phyloP scores from a whole-genome alignment of 1,139 yeast genomes.

The Blastobotrys indianensis region DNA sequence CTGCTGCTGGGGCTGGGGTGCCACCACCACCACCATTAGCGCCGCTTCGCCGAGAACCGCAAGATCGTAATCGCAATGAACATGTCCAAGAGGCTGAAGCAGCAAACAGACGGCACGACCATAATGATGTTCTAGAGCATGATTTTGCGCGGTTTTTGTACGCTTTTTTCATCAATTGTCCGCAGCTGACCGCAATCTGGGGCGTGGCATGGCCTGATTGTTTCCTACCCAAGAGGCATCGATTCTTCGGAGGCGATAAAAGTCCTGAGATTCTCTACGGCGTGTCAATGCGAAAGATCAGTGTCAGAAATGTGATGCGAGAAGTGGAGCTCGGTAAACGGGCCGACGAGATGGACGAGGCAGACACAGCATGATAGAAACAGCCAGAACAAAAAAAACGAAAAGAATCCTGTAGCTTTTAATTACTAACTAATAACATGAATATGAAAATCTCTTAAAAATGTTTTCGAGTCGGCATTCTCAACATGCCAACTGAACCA shows the following conservation, averaged over 20 bases:
- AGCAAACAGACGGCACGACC: too few relatives aligned
- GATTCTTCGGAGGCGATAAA: neutral
- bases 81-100: too few relatives aligned
- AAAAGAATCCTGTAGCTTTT: too few relatives aligned
- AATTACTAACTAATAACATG: too few relatives aligned
- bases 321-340: neutral
- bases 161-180: slow-evolving; percentile 4
- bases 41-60: too few relatives aligned
- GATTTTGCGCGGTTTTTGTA: slow-evolving; percentile 3
- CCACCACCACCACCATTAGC: too few relatives aligned
- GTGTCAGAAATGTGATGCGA: neutral
- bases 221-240: slow-evolving; percentile 3
- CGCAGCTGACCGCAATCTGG: neutral
- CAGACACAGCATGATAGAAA: too few relatives aligned
- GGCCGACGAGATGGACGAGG: too few relatives aligned
- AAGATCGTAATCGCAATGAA: too few relatives aligned
- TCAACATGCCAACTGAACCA: slow-evolving; percentile 53
- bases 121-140: neutral
- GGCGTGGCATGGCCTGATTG: slow-evolving; percentile 10
- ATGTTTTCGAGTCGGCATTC: too few relatives aligned
- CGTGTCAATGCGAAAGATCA: slow-evolving; percentile 6
- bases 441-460: too few relatives aligned
- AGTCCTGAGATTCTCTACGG: slow-evolving; percentile 8
- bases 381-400: too few relatives aligned
- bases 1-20: neutral